Percentiles rank a stretch among this genome's conserved stretches.
Conservation (phyloP, 768 basidiomycete species). For the Kwoniella heveanensis region DNA sequence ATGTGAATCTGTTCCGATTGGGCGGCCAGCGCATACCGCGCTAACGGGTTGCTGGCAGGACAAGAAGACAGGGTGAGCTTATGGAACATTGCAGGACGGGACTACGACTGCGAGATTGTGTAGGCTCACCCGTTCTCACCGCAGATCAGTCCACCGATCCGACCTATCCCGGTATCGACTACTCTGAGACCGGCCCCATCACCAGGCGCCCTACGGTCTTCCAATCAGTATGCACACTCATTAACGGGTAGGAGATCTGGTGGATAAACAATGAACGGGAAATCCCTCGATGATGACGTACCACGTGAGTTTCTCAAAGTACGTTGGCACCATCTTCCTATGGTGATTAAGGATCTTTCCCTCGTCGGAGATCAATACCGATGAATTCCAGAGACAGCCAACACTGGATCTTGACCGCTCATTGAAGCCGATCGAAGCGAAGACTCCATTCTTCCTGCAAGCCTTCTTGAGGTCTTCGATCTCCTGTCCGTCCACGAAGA, state of each 20-base stretch:
- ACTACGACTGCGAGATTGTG: no score
- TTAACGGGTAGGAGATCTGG: no score
- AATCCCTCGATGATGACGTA: not conserved
- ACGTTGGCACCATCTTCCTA: not conserved
- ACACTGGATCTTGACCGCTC: not conserved
- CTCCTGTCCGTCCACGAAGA: not conserved
- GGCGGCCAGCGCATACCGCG: not conserved
- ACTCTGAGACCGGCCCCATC: not conserved
- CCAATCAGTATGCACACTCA: not conserved
- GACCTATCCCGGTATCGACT: not conserved
- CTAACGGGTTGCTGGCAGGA: not conserved
- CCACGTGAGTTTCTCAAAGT: not conserved
- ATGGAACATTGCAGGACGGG: no score
- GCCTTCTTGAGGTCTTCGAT: not conserved
- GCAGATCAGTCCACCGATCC: not conserved
- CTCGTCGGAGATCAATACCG: not conserved
- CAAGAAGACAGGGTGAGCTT: not conserved
- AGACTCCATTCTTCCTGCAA: not conserved
- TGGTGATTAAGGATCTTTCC: not conserved
- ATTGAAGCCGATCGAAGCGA: not conserved
- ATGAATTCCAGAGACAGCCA: not conserved
- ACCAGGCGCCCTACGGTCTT: not conserved
- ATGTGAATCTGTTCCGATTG: not conserved
- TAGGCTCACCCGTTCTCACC: not conserved
- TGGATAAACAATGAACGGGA: no score